A percentile compares a stretch with the other conserved stretches of the same genome.
These are phyloP conservation scores for Yarrowia sp. DNA, from an alignment of 805 yeast genomes.

Conservation along the genomic window DNA sequence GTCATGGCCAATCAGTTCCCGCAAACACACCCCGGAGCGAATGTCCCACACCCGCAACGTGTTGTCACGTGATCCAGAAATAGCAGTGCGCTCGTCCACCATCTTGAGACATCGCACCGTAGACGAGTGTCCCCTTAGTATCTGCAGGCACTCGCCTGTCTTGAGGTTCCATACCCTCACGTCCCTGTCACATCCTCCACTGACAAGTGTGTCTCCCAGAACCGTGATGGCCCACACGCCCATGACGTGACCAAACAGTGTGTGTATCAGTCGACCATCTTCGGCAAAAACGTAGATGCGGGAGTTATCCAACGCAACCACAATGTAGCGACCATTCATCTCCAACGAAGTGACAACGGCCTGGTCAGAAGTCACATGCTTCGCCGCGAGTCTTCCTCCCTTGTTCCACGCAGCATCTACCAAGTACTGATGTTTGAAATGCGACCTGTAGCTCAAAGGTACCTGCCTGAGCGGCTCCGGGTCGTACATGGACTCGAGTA, in stretches of 20 bases:
- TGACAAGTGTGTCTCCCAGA: constrained; percentile 83
- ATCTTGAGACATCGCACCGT: constrained; percentile 86
- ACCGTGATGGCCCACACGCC: constrained; percentile 97
- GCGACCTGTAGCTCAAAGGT: constrained; percentile 42
- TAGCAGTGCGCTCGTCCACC: constrained; percentile 73
- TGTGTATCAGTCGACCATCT: constrained; percentile 54
- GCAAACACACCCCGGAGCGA: constrained; percentile 80
- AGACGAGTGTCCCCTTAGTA: constrained; percentile 84
- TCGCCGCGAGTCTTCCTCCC: constrained; percentile 44
- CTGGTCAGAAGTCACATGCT: constrained; percentile 40
- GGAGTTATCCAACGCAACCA: constrained; percentile 46
- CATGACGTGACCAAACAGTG: constrained; percentile 95
- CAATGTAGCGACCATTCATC: constrained; percentile 41
- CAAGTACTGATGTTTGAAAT: constrained; percentile 44
- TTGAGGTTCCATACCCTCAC: constrained; percentile 93
- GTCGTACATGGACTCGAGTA: constrained; percentile 38
- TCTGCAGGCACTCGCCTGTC: constrained; percentile 80
- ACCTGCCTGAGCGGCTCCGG: constrained; percentile 37
- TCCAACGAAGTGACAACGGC: constrained; percentile 44
- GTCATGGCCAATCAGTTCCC: constrained; percentile 66
- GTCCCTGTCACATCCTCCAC: constrained; percentile 95
- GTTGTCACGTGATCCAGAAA: constrained; percentile 88
- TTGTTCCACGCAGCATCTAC: constrained; percentile 43
- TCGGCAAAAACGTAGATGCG: constrained; percentile 44
- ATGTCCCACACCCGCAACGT: constrained; percentile 94